Conservation (phyloP, 2,329 filamentous ascomycete species). For the Hysterium pulicare region DNA sequence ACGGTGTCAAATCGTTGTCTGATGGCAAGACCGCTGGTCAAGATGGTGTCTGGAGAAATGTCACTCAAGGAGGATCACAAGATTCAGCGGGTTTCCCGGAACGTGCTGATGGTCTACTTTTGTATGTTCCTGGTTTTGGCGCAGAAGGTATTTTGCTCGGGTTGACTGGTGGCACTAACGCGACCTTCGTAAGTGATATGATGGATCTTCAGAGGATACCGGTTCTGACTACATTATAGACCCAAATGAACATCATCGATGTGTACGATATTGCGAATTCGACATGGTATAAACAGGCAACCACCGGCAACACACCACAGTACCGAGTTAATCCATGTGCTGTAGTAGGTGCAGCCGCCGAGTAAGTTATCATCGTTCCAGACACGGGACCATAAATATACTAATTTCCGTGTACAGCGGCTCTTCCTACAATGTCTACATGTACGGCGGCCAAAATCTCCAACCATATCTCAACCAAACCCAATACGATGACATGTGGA, state of each 20-base stretch:
- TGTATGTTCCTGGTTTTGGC: conserved; percentile 76
- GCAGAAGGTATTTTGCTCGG: conserved; percentile 72
- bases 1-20: conserved; percentile 56
- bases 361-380: conserved; percentile 36
- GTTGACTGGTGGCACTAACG: conserved; percentile 69
- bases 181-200: conserved; percentile 56
- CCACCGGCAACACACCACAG: conserved; percentile 56
- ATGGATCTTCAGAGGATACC: neutral
- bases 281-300: conserved; percentile 72
- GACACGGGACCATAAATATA: too few species aligned
- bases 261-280: conserved; percentile 73
- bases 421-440: conserved; percentile 72
- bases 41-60: conserved; percentile 67
- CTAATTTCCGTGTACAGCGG: conserved; percentile 42
- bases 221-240: conserved; percentile 33
- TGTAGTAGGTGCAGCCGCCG: conserved; percentile 68
- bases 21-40: conserved; percentile 55
- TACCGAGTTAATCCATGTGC: conserved; percentile 66
- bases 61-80: conserved; percentile 69
- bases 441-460: conserved; percentile 74
- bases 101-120: conserved; percentile 68
- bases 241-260: conserved; percentile 69
- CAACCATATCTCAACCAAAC: conserved; percentile 56
- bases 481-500: conserved; percentile 73
- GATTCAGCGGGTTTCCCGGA: conserved; percentile 65